Percentiles rank a stretch among this genome's conserved stretches.
phyloP scores from a whole-genome alignment of 768 basidiomycete species.

The Collybiopsis confluens region DNA sequence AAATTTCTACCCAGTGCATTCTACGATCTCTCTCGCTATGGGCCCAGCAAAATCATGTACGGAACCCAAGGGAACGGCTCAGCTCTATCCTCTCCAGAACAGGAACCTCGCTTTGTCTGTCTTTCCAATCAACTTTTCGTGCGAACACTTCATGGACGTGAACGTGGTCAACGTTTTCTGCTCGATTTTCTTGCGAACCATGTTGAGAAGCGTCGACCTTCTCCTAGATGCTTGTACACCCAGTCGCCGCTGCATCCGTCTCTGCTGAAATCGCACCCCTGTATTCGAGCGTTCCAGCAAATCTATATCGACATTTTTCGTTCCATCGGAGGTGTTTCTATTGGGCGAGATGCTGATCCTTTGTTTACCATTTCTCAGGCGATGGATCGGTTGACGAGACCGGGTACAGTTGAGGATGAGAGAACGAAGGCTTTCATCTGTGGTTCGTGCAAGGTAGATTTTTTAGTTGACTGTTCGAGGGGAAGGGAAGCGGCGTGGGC shows the following conservation, averaged over 20 bases:
- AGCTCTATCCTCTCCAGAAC: not conserved
- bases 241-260: slow-evolving; percentile 16
- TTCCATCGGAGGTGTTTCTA: slow-evolving; percentile 65
- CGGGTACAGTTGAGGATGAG: slow-evolving; percentile 65
- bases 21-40: slow-evolving; percentile 73
- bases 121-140: slow-evolving; percentile 24
- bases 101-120: slow-evolving; percentile 1
- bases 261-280: slow-evolving; percentile 26
- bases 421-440: slow-evolving; percentile 50
- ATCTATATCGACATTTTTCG: slow-evolving; percentile 71
- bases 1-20: slow-evolving; percentile 65
- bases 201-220: slow-evolving; percentile 44
- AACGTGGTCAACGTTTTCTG: slow-evolving; percentile 58
- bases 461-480: slow-evolving; percentile 22
- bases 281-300: slow-evolving; percentile 71
- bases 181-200: slow-evolving; percentile 55
- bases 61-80: slow-evolving; percentile 34
- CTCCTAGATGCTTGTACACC: slow-evolving; percentile 17
- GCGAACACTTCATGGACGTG: slow-evolving; percentile 58
- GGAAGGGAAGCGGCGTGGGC: not conserved
- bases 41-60: slow-evolving; percentile 59
- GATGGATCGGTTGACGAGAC: slow-evolving; percentile 66
- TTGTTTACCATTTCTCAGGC: slow-evolving; percentile 66
- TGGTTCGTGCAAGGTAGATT: slow-evolving; percentile 44
- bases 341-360: slow-evolving; percentile 71